Evolutionary conservation across 345 rosid species (phyloP), one percentile per base, ranked within the genome.

Genomic region (Leavenworthia alabamica): DNA sequence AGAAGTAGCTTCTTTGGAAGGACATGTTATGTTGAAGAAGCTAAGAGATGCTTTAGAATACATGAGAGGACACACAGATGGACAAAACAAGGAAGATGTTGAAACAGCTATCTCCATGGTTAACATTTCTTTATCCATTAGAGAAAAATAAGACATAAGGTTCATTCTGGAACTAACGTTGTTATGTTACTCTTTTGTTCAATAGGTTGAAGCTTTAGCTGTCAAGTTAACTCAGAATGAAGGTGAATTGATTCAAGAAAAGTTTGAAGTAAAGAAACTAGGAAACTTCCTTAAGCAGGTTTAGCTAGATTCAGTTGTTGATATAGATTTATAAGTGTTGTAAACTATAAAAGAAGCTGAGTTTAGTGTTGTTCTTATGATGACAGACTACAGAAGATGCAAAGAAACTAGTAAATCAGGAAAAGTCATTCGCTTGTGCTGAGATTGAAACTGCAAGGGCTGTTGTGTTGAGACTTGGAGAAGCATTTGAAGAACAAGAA

Each of bases 401-500:
- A 71, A 93, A 93, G 74, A 93, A 89, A 71, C 77, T 93, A 66
- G 97, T 93, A 16, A 89, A 76, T 73, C 97, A 89, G 51, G 99
- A 93, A 75, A 93, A 89, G 24, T 93, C 99, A 62, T 93, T 87
- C 55, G 95, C 99, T 71, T 93, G 97, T 81, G 99, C 94, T 79
- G 99, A 93, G 79, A 87, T 93, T 14, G 99, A 93, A 76, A 93
- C 94, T 80, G 99, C 97, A 2, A 82, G 96, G 65, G 97, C 89
- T 2, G 90, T 93, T 22, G 99, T 89, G 56, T 87, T 82, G 66
- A 86, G 84, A 54, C 84, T 93, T 71, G 97, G 99, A 48, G 90
- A 87, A 80, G 96, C 92, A 55, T 80, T 93, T 50, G 92, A 93
- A 8, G 96, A 93, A 70, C 90, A 93, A 72, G 97, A 87, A 62